These are phyloP conservation scores for Tetracladium maxilliforme DNA, from an alignment of 2,329 filamentous ascomycete species.

Conservation along the genomic window DNA sequence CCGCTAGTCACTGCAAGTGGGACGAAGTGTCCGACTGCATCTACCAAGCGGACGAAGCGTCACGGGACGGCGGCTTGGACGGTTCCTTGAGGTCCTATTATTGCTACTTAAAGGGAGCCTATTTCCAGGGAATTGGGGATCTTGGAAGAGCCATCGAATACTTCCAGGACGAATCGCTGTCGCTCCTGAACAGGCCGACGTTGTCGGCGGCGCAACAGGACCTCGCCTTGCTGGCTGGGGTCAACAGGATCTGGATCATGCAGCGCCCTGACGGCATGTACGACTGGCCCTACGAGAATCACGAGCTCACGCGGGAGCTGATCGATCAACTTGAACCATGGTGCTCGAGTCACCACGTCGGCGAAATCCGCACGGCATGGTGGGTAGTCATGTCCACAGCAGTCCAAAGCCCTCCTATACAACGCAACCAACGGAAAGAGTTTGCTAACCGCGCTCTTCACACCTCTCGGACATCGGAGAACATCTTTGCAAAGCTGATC, in stretches of 20 bases:
- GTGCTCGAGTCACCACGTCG: slow-evolving; percentile 55
- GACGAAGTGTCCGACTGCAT: too few relatives aligned
- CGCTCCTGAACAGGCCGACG: slow-evolving; percentile 15
- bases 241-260: slow-evolving; percentile 62
- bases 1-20: too few relatives aligned
- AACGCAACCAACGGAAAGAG: slow-evolving; percentile 65
- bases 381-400: slow-evolving; percentile 60
- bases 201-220: slow-evolving; percentile 40
- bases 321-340: slow-evolving; percentile 52
- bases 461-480: slow-evolving; percentile 52
- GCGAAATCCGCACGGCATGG: slow-evolving; percentile 65
- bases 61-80: too few relatives aligned
- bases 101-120: slow-evolving; percentile 65
- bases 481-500: slow-evolving; percentile 45
- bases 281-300: slow-evolving; percentile 39
- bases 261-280: too few relatives aligned
- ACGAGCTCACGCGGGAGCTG: slow-evolving; percentile 41
- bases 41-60: too few relatives aligned
- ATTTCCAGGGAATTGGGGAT: slow-evolving; percentile 64
- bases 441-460: slow-evolving; percentile 61
- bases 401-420: slow-evolving; percentile 41
- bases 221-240: slow-evolving; percentile 46
- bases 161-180: slow-evolving; percentile 45
- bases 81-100: too few relatives aligned
- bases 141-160: slow-evolving; percentile 51